Evolutionary conservation across 306 rosid genomes (phyloP).

Genomic region (Cicer chorassanicum): DNA sequence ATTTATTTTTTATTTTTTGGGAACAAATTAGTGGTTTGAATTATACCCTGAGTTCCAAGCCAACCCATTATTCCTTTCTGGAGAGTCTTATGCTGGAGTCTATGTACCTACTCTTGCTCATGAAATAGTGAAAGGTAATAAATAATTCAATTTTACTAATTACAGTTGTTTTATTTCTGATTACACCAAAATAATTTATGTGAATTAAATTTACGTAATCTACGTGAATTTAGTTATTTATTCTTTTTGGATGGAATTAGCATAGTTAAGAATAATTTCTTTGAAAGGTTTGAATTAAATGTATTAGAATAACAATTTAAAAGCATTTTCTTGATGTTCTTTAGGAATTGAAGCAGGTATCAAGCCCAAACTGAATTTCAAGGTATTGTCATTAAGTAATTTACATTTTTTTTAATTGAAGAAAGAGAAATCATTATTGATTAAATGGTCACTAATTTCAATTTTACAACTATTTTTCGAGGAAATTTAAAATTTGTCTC

Average conservation of each 20-base stretch:
- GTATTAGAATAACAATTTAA: constrained; percentile 18
- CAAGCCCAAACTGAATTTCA: constrained; percentile 54
- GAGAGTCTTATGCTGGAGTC: constrained; percentile 92
- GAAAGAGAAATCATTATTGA: too few species aligned
- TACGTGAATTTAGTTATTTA: too few species aligned
- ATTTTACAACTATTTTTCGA: too few species aligned
- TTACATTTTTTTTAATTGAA: too few species aligned
- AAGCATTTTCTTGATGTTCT: constrained; percentile 25
- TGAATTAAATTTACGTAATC: too few species aligned
- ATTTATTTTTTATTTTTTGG: constrained; percentile 1
- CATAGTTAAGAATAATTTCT: too few species aligned
- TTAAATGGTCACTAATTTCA: too few species aligned
- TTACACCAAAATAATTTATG: too few species aligned
- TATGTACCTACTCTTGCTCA: constrained; percentile 87
- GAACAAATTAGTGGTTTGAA: constrained; percentile 49
- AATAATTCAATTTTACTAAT: background rate
- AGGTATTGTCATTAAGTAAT: background rate
- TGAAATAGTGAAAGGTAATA: constrained; percentile 73
- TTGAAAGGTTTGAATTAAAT: background rate
- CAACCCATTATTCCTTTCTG: constrained; percentile 73
- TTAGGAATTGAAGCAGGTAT: constrained; percentile 67
- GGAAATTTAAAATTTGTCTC: too few species aligned
- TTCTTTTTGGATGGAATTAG: too few species aligned
- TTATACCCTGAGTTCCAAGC: constrained; percentile 70
- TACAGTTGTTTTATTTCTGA: too few species aligned